Evolutionary conservation across 257 asterid species (phyloP), one percentile per base, ranked within the genome.

Genomic region (Leptodermis oblonga): DNA sequence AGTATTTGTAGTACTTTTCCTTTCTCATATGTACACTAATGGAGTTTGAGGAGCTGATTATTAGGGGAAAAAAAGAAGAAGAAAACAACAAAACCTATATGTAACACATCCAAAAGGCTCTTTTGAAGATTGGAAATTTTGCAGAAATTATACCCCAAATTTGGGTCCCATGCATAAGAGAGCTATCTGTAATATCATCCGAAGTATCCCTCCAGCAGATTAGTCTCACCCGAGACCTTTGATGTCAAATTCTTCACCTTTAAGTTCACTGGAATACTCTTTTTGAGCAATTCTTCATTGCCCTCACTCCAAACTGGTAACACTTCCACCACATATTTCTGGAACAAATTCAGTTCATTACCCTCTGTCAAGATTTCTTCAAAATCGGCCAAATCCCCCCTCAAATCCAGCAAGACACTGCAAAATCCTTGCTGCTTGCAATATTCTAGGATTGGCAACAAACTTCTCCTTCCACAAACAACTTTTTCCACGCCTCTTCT

Each of bases 321-420:
- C 20, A 90, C 84, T 79, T 92, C 95, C 56, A 83, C 90, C 65
- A 90, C 82, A 42, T 80, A 84, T 78, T 92, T 92, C 85, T 92
- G 96, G 68, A 92, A 78, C 69, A 90, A 75, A 58, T 78, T 78
- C 7, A 79, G 81, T 51, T 86, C 84, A 7, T 79, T 79, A 49
- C 95, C 97, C 67, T 90, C 94, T 78, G 75, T 74, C 55, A 92
- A 75, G 56, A 90, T 69, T 63, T 76, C 89, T 70, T 81, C 88
- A 73, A 86, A 81, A 61, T 83, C 95, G 25, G n/a, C 55, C 5
- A 30, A 3, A 46, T 73, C 62, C 18, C 87, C 86, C 63, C 75
- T 78, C 72, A 92, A 49, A 75, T 92, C 96, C 70, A 92, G 53
- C 69, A 92, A 70, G 43, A 92, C 90, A 43, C 90, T 92, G 60